phyloP scores from a whole-genome alignment of 1,284 basidiomycete genomes.

The Chalciporus sp. region DNA sequence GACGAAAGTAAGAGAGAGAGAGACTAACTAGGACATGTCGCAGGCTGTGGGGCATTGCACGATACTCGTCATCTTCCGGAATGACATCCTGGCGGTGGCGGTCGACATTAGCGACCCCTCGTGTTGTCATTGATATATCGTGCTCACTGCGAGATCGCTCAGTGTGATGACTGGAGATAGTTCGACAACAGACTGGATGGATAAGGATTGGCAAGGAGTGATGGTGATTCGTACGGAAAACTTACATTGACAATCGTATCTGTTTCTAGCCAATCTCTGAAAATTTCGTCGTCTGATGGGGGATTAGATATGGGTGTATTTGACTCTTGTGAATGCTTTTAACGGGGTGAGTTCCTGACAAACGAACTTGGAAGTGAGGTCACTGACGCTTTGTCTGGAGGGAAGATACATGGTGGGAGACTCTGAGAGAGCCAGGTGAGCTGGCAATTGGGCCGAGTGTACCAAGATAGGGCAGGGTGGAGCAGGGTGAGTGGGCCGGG shows the following conservation, averaged over 20 bases:
- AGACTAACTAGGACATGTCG: slow-evolving; percentile 33
- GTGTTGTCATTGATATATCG: slow-evolving; percentile 20
- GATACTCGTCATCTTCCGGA: slow-evolving; percentile 33
- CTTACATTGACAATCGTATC: slow-evolving; percentile 30
- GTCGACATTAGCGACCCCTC: slow-evolving; percentile 23
- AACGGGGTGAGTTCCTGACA: neutral
- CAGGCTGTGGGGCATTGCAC: slow-evolving; percentile 31
- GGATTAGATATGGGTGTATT: slow-evolving; percentile 2
- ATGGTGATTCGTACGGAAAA: neutral
- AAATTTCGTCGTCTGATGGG: slow-evolving; percentile 8
- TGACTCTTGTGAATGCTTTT: slow-evolving; percentile 6
- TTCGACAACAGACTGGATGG: slow-evolving; percentile 20
- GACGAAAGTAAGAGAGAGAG: neutral
- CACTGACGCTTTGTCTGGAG: slow-evolving; percentile 4
- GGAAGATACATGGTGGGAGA: slow-evolving; percentile 18
- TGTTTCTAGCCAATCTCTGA: slow-evolving; percentile 23
- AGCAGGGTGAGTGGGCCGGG: neutral
- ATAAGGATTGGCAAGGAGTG: neutral
- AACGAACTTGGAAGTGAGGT: neutral
- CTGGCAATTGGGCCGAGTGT: neutral
- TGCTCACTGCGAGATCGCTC: slow-evolving; percentile 34
- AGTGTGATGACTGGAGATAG: slow-evolving; percentile 26
- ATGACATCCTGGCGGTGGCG: slow-evolving; percentile 29
- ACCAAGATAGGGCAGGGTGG: slow-evolving; percentile 4
- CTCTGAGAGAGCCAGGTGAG: neutral